Conservation (phyloP, 352 stramenopile species). For the Globisporangium cederbergense region DNA sequence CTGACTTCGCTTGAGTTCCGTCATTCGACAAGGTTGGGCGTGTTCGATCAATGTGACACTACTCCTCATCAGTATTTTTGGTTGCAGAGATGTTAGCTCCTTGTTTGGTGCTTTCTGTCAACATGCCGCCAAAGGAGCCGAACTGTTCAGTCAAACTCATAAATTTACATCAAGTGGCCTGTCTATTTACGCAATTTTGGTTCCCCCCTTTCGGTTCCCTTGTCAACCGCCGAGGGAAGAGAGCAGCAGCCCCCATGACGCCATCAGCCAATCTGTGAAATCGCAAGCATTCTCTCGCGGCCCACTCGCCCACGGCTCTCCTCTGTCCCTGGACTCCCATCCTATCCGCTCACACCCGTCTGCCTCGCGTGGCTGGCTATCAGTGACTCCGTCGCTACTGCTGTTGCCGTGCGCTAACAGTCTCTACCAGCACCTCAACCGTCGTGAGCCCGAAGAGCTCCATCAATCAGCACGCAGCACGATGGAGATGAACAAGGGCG, state of each 20-base stretch:
- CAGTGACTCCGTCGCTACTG: too few relatives aligned
- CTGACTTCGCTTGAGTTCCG: not conserved
- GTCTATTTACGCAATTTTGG: not conserved
- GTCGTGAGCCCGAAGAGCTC: constrained; percentile 1
- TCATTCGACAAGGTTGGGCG: not conserved
- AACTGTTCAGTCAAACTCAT: not conserved
- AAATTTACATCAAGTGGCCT: not conserved
- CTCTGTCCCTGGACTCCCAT: too few relatives aligned
- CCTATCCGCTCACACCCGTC: too few relatives aligned
- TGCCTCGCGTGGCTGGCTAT: too few relatives aligned
- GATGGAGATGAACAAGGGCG: constrained; percentile 92
- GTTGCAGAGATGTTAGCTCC: not conserved
- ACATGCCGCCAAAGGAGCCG: not conserved
- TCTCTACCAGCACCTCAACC: not conserved
- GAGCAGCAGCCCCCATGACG: not conserved
- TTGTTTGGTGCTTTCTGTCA: not conserved
- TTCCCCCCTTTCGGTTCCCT: not conserved
- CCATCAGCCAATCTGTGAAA: too few relatives aligned
- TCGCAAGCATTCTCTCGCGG: too few relatives aligned
- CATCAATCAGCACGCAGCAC: not conserved
- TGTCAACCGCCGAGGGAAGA: not conserved
- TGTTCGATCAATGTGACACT: not conserved
- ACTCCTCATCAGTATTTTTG: not conserved
- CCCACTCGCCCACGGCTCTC: too few relatives aligned
- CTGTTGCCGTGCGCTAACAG: not conserved